Percentiles rank a stretch among this genome's conserved stretches.
phyloP scores from a whole-genome alignment of 2,329 filamentous ascomycete genomes.

The Hypoxylon sp. region DNA sequence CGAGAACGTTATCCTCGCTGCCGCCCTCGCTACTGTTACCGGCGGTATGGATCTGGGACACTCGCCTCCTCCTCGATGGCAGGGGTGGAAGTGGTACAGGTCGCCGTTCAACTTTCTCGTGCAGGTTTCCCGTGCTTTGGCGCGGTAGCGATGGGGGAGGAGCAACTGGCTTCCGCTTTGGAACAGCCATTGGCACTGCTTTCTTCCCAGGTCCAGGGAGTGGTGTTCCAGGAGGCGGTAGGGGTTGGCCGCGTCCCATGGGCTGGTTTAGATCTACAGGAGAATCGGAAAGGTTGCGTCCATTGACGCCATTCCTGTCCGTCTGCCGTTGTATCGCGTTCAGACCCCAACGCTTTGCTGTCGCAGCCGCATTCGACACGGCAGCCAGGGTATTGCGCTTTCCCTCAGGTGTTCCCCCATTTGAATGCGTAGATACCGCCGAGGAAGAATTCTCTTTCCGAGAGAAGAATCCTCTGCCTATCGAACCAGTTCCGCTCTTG shows the following conservation, averaged over 20 bases:
- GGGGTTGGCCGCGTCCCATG: conserved; percentile 53
- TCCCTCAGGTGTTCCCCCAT: conserved; percentile 41
- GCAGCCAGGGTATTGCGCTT: conserved; percentile 50
- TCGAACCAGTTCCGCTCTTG: conserved; percentile 48
- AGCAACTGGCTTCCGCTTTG: conserved; percentile 49
- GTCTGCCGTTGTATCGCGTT: conserved; percentile 51
- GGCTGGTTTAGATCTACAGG: conserved; percentile 52
- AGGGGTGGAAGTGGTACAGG: conserved; percentile 48
- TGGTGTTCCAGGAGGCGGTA: conserved; percentile 52
- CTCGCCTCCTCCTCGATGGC: conserved; percentile 48
- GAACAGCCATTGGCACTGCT: conserved; percentile 45
- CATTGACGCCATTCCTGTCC: conserved; percentile 46
- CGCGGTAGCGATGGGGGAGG: conserved; percentile 43
- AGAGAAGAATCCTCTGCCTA: conserved; percentile 47
- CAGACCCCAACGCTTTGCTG: conserved; percentile 53
- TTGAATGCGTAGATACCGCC: conserved; percentile 21
- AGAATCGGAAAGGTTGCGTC: conserved; percentile 50
- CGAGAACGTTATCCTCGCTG: conserved; percentile 49
- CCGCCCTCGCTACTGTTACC: conserved; percentile 47
- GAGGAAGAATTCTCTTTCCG: conserved; percentile 48
- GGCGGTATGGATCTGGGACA: conserved; percentile 47
- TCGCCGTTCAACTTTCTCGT: conserved; percentile 48
- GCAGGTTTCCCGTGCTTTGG: conserved; percentile 42
- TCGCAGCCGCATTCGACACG: conserved; percentile 51
- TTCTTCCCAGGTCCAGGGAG: conserved; percentile 50